Evolutionary conservation across 1,284 basidiomycete species (phyloP).

Genomic region (Papiliotrema nemorosa): DNA sequence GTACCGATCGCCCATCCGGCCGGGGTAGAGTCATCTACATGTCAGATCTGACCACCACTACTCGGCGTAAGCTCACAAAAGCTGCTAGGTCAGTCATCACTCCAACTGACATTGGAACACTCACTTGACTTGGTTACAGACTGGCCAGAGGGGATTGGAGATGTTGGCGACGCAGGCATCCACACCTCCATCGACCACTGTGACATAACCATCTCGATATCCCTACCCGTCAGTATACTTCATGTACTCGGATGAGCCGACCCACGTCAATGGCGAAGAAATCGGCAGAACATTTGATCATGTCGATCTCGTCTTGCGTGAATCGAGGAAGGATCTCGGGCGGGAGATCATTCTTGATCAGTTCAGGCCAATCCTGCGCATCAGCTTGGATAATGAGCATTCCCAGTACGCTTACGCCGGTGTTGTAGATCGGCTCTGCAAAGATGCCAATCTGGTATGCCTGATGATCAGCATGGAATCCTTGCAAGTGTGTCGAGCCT

Average conservation of each 20-base stretch:
- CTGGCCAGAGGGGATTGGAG: slow-evolving; percentile 13
- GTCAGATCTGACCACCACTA: background rate
- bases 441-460: slow-evolving; percentile 18
- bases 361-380: slow-evolving; percentile 16
- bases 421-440: slow-evolving; percentile 16
- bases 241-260: background rate
- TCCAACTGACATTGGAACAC: background rate
- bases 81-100: background rate
- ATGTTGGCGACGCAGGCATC: slow-evolving; percentile 15
- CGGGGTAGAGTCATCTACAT: slow-evolving; percentile 3
- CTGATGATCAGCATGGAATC: background rate
- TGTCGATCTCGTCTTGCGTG: slow-evolving; percentile 10
- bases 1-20: slow-evolving; percentile 14
- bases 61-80: slow-evolving; percentile 4
- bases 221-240: slow-evolving; percentile 1
- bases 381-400: background rate
- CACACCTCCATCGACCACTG: slow-evolving; percentile 9
- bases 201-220: slow-evolving; percentile 15
- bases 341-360: slow-evolving; percentile 15
- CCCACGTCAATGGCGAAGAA: slow-evolving; percentile 17
- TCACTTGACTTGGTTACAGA: slow-evolving; percentile 12
- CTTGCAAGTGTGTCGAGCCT: background rate
- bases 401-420: slow-evolving; percentile 8
- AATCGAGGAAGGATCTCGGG: slow-evolving; percentile 17
- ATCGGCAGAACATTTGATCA: slow-evolving; percentile 21